phyloP scores from a whole-genome alignment of 306 rosid genomes.

The Begonia peltatifolia region DNA sequence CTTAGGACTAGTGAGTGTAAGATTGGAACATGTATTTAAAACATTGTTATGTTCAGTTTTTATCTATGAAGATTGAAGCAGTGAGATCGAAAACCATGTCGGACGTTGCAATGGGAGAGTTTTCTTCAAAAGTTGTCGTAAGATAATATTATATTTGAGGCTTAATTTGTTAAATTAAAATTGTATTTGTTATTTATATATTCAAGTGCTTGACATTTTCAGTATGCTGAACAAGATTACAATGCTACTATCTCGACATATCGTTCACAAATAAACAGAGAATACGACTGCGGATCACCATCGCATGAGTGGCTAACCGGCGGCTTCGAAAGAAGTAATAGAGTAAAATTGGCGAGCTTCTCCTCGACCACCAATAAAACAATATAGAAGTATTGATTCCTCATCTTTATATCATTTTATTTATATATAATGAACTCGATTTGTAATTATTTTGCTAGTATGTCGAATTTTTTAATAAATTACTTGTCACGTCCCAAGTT shows the following conservation, averaged over 20 bases:
- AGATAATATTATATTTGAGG: too few species aligned
- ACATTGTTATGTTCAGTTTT: slow-evolving; percentile 38
- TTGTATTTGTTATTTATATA: too few species aligned
- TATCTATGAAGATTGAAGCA: slow-evolving; percentile 93
- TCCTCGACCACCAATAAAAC: too few species aligned
- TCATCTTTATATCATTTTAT: too few species aligned
- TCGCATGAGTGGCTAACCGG: slow-evolving; percentile 88
- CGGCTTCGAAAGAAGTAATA: slow-evolving; percentile 40
- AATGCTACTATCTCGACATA: slow-evolving; percentile 44
- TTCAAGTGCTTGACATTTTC: slow-evolving; percentile 17
- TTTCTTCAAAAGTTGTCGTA: slow-evolving; percentile 61
- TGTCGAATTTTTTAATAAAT: too few species aligned
- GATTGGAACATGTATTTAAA: too few species aligned
- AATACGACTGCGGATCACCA: slow-evolving; percentile 66
- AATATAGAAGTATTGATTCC: too few species aligned
- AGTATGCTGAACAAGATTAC: slow-evolving; percentile 60
- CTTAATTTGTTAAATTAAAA: too few species aligned
- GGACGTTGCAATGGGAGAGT: slow-evolving; percentile 31
- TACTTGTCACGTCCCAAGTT: too few species aligned
- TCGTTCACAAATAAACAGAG: slow-evolving; percentile 55
- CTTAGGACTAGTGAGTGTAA: too few species aligned
- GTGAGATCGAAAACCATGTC: slow-evolving; percentile 61
- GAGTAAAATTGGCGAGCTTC: not conserved
- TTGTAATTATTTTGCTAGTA: too few species aligned
- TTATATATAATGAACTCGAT: too few species aligned